Evolutionary conservation across 768 basidiomycete genomes (phyloP).

Genomic region (Amanita jacksonii): DNA sequence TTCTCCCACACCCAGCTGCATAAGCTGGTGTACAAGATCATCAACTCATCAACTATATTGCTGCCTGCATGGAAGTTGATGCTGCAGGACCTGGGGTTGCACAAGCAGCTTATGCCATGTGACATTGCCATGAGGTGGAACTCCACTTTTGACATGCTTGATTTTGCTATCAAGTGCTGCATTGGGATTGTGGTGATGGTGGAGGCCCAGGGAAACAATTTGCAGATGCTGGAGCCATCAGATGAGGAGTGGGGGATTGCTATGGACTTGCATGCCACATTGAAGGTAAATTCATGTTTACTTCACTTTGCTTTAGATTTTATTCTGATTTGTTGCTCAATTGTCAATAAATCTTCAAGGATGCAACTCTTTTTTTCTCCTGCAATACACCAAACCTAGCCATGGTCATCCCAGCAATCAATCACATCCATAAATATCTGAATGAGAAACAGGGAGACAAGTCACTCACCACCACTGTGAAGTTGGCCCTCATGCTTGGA

Average conservation of each 20-base stretch:
- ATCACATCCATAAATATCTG: constrained; percentile 13
- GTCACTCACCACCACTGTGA: constrained; percentile 17
- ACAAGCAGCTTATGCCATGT: constrained; percentile 17
- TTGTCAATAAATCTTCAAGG: constrained; percentile 9
- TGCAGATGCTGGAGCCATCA: constrained; percentile 13
- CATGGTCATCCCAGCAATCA: constrained; percentile 13
- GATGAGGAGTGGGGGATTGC: constrained; percentile 22
- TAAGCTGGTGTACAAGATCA: constrained; percentile 9
- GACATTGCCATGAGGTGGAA: constrained; percentile 30
- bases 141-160: constrained; percentile 26
- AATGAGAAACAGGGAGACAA: constrained; percentile 11
- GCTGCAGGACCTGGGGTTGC: constrained; percentile 8
- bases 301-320: background rate
- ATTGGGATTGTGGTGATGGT: constrained; percentile 16
- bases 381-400: constrained; percentile 10
- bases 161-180: constrained; percentile 19
- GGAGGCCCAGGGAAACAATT: constrained; percentile 9
- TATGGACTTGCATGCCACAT: constrained; percentile 15
- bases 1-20: constrained; percentile 11
- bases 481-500: constrained; percentile 12
- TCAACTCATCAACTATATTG: constrained; percentile 20
- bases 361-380: constrained; percentile 13
- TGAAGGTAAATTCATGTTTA: constrained; percentile 5
- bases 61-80: constrained; percentile 19
- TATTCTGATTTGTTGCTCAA: background rate